Conservation (phyloP, 2,329 filamentous ascomycete genomes). For the Fusarium sarcochroum region DNA sequence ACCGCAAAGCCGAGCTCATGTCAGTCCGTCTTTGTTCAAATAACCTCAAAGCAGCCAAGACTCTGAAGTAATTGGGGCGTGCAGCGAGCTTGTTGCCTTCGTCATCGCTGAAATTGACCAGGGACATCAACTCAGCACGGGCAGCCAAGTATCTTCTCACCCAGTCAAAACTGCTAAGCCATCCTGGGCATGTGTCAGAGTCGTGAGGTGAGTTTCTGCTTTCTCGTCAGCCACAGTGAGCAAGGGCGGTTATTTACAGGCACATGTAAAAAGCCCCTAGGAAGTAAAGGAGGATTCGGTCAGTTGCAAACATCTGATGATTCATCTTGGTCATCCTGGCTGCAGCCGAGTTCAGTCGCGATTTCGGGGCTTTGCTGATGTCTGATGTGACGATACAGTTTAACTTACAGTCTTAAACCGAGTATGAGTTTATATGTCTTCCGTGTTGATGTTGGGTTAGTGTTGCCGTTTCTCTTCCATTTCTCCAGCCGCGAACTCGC, state of each 20-base stretch:
- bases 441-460: neutral
- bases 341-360: neutral
- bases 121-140: conserved; percentile 6
- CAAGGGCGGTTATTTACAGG: conserved; percentile 8
- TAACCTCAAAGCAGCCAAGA: conserved; percentile 30
- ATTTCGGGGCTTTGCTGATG: neutral
- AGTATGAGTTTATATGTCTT: neutral
- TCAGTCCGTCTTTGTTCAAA: conserved; percentile 28
- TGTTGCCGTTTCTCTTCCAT: neutral
- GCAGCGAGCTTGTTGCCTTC: neutral
- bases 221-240: conserved; percentile 27
- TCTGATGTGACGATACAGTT: neutral
- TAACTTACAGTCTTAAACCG: neutral
- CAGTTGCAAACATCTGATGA: conserved; percentile 17
- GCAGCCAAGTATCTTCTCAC: conserved; percentile 16
- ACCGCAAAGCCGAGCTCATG: conserved; percentile 28
- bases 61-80: conserved; percentile 22
- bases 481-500: conserved; percentile 2
- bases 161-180: conserved; percentile 31
- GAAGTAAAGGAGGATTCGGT: conserved; percentile 9
- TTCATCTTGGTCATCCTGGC: conserved; percentile 10
- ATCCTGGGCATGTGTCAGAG: conserved; percentile 39
- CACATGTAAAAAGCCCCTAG: conserved; percentile 14
- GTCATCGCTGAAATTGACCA: conserved; percentile 8
- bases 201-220: conserved; percentile 16